Percentiles rank a stretch among this genome's conserved stretches.
phyloP scores from a whole-genome alignment of 2,329 filamentous ascomycete genomes.

The Trichothecium sympodiale region DNA sequence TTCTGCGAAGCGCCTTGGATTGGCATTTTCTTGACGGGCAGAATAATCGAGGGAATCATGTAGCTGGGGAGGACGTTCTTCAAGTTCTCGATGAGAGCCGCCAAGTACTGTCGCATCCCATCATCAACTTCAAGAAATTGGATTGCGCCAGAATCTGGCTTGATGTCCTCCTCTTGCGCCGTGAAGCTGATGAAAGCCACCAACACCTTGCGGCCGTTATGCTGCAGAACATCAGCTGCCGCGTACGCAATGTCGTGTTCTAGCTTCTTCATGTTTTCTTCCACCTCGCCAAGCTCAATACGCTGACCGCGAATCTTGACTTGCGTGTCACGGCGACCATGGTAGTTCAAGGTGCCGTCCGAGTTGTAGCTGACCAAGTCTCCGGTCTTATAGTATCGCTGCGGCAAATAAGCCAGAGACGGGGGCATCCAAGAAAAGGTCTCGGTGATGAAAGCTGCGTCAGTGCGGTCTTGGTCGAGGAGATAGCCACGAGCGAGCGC shows the following conservation, averaged over 20 bases:
- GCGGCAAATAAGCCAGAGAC: not conserved
- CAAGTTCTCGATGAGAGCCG: not conserved
- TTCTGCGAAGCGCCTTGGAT: conserved; percentile 5
- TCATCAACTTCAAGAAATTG: not conserved
- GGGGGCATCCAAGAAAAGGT: not conserved
- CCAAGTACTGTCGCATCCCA: not conserved
- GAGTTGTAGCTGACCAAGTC: conserved; percentile 9
- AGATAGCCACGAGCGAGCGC: conserved; percentile 33
- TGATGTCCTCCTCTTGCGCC: not conserved
- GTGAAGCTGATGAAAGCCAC: conserved; percentile 1
- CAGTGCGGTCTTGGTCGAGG: conserved; percentile 5
- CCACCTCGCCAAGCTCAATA: conserved; percentile 10
- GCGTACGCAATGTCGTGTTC: not conserved
- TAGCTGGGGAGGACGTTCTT: conserved; percentile 16
- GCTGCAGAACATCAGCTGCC: conserved; percentile 3
- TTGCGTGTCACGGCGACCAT: conserved; percentile 12
- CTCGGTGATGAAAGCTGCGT: not conserved
- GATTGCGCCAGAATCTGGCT: not conserved
- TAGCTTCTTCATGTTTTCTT: conserved; percentile 4
- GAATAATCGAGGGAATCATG: conserved; percentile 29
- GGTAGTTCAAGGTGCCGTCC: conserved; percentile 9
- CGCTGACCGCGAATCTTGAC: conserved; percentile 12
- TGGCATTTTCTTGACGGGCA: conserved; percentile 27
- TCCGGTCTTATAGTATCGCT: conserved; percentile 9
- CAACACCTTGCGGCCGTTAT: not conserved